Percentiles rank a stretch among this genome's conserved stretches.
Conservation (phyloP, 2,329 filamentous ascomycete species). For the Chaetomiaceae sp. region DNA sequence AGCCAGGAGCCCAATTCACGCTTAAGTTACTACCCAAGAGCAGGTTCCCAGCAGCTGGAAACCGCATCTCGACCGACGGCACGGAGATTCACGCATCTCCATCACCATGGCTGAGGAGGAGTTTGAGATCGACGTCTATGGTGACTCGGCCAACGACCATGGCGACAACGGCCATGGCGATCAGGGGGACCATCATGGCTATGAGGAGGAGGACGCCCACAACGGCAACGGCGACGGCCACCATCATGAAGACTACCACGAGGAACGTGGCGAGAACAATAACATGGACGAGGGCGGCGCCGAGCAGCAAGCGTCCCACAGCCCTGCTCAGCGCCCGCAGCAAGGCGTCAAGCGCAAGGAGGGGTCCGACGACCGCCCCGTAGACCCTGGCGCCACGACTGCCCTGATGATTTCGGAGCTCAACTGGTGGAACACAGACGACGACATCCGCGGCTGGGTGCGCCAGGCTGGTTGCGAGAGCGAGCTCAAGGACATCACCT, state of each 20-base stretch:
- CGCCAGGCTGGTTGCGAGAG: constrained; percentile 74
- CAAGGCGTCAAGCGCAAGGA: constrained; percentile 60
- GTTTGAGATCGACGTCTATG: constrained; percentile 70
- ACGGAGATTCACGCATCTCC: not conserved
- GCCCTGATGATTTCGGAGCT: constrained; percentile 85
- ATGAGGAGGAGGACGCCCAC: constrained; percentile 21
- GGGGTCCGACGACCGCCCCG: constrained; percentile 53
- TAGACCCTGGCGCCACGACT: constrained; percentile 57
- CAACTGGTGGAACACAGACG: constrained; percentile 95
- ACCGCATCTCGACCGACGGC: constrained; percentile 10
- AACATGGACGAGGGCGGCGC: constrained; percentile 32
- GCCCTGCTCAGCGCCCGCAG: constrained; percentile 35
- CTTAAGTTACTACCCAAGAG: constrained; percentile 17
- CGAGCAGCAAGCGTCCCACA: constrained; percentile 31
- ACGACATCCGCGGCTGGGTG: constrained; percentile 86
- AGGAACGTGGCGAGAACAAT: constrained; percentile 30
- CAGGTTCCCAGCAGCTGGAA: not conserved
- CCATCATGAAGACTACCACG: constrained; percentile 37
- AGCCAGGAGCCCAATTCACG: constrained; percentile 31
- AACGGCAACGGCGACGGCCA: constrained; percentile 29
- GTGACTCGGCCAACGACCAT: constrained; percentile 50
- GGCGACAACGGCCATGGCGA: constrained; percentile 36
- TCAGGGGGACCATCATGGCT: constrained; percentile 36
- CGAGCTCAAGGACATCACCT: constrained; percentile 87
- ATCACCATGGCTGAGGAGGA: constrained; percentile 61